These are phyloP conservation scores for Thielaviopsis musarum DNA, from an alignment of 2,329 filamentous ascomycete genomes.

Conservation along the genomic window DNA sequence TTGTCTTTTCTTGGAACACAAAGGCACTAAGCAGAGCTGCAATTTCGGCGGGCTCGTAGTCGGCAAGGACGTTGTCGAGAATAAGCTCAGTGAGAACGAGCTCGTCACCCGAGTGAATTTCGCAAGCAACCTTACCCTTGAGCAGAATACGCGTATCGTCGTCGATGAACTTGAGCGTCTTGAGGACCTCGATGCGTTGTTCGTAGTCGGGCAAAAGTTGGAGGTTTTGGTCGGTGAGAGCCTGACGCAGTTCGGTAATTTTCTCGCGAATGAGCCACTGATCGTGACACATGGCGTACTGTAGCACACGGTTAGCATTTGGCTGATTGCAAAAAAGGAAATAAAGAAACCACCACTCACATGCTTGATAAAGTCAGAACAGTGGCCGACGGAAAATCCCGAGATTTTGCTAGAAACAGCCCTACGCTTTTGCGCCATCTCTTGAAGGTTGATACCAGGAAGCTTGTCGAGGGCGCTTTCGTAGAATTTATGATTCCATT, in stretches of 20 bases:
- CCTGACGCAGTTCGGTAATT: conserved; percentile 68
- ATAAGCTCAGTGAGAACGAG: conserved; percentile 91
- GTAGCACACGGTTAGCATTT: background rate
- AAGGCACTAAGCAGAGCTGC: conserved; percentile 86
- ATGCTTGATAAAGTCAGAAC: conserved; percentile 72
- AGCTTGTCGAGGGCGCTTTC: conserved; percentile 71
- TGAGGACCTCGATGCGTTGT: conserved; percentile 80
- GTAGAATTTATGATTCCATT: conserved; percentile 40
- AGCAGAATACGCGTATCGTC: conserved; percentile 73
- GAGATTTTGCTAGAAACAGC: conserved; percentile 22
- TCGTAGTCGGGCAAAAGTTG: conserved; percentile 93
- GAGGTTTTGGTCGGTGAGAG: conserved; percentile 91
- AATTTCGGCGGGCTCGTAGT: conserved; percentile 92
- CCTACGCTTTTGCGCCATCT: conserved; percentile 56
- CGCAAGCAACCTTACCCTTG: conserved; percentile 96
- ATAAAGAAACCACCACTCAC: conserved; percentile 32
- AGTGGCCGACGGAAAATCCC: conserved; percentile 47
- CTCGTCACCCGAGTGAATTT: conserved; percentile 94
- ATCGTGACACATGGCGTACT: conserved; percentile 93
- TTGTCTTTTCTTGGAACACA: conserved; percentile 95
- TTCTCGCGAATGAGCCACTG: conserved; percentile 94
- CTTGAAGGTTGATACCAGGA: conserved; percentile 66
- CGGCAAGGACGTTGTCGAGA: conserved; percentile 86
- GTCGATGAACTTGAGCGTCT: conserved; percentile 85
- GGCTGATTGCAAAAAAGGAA: background rate